These are phyloP conservation scores for Somion occarium DNA, from an alignment of 1,284 basidiomycete genomes.

Conservation along the genomic window DNA sequence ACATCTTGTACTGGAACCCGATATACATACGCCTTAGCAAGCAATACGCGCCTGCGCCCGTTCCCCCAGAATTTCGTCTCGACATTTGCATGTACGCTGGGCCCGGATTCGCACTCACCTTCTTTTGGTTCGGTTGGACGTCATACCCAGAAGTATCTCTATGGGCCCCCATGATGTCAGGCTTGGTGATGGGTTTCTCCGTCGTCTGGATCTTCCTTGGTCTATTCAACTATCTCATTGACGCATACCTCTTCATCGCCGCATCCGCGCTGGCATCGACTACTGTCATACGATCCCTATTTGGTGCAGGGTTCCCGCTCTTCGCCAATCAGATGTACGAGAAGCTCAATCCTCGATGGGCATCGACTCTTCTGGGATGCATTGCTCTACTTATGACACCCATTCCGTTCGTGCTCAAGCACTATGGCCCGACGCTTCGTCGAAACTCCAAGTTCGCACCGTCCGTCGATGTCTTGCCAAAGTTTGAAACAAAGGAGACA, in stretches of 20 bases:
- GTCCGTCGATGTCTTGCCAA: conserved; percentile 12
- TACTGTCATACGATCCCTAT: conserved; percentile 32
- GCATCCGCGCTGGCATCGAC: conserved; percentile 34
- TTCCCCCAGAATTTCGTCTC: conserved; percentile 44
- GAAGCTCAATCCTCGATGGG: conserved; percentile 30
- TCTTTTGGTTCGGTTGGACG: conserved; percentile 46
- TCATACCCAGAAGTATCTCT: conserved; percentile 28
- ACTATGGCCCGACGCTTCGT: conserved; percentile 26
- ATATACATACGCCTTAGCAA: conserved; percentile 25
- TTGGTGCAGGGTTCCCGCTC: conserved; percentile 35
- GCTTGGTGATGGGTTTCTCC: conserved; percentile 24
- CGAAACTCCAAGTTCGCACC: conserved; percentile 27
- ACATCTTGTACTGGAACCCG: conserved; percentile 29
- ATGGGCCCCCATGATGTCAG: conserved; percentile 29
- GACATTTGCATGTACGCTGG: conserved; percentile 37
- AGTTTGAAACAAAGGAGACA: conserved; percentile 12
- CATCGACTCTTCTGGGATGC: conserved; percentile 28
- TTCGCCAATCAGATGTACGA: conserved; percentile 34
- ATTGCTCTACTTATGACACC: conserved; percentile 27
- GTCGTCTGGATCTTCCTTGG: conserved; percentile 30
- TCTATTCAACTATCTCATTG: conserved; percentile 35
- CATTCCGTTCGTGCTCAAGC: conserved; percentile 32
- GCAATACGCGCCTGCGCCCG: conserved; percentile 32
- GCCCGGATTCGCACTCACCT: conserved; percentile 36
- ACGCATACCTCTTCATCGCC: conserved; percentile 34